Conservation (phyloP, 176 grass and related monocot genomes). For the Musa troglodytarum region DNA sequence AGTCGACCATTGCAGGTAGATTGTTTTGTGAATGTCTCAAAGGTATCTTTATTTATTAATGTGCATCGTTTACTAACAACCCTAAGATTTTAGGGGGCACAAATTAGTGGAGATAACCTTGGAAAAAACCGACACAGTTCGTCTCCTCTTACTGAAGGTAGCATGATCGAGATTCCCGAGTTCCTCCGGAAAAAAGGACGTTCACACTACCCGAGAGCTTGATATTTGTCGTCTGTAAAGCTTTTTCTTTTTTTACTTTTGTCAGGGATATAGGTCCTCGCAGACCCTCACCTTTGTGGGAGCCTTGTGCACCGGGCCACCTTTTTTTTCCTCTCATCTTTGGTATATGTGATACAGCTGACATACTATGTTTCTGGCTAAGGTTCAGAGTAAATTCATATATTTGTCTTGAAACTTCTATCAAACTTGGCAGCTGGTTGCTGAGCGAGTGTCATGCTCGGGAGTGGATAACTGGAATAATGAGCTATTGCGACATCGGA, state of each 20-base stretch:
- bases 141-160: constrained; percentile 3
- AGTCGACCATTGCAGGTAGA: neutral
- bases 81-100: neutral
- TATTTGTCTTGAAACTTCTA: no score
- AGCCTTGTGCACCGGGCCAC: no score
- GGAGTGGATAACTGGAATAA: no score
- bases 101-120: constrained; percentile 14
- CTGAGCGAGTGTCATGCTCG: no score
- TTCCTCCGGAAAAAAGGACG: constrained; percentile 19
- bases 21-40: neutral
- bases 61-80: neutral
- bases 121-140: constrained; percentile 9
- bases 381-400: no score
- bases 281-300: no score
- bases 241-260: neutral
- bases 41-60: neutral
- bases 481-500: no score
- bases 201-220: constrained; percentile 15
- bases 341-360: no score
- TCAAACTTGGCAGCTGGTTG: no score
- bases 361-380: no score
- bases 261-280: neutral
- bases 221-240: neutral
- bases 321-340: no score
- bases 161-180: constrained; percentile 16